Percentiles rank a stretch among this genome's conserved stretches.
These are phyloP conservation scores for Ophiosphaerella korrae DNA, from an alignment of 2,329 filamentous ascomycete genomes.

Conservation along the genomic window DNA sequence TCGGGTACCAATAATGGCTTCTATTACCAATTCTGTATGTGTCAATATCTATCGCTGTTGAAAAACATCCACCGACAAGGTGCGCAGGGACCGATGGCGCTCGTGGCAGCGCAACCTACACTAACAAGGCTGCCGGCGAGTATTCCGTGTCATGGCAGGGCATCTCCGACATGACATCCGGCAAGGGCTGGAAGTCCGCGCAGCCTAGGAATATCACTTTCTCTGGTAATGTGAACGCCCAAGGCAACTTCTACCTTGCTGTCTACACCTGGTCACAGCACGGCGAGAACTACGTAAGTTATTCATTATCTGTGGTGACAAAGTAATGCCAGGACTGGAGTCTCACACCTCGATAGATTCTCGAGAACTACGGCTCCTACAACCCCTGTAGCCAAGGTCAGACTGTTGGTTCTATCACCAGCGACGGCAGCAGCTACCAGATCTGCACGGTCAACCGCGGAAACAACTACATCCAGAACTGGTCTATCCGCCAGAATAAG, in stretches of 20 bases:
- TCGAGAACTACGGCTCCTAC: not conserved
- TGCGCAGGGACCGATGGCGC: not conserved
- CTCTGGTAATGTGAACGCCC: not conserved
- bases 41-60: too few species aligned
- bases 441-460: not conserved
- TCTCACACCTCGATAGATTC: not conserved
- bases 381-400: not conserved
- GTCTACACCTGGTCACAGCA: not conserved
- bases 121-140: not conserved
- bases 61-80: not conserved
- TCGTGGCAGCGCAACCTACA: not conserved
- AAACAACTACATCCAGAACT: constrained; percentile 1
- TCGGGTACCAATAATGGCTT: not conserved
- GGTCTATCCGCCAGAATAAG: not conserved
- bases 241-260: not conserved
- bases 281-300: not conserved
- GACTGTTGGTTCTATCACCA: not conserved
- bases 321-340: too few species aligned
- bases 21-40: not conserved
- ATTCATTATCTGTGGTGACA: not conserved
- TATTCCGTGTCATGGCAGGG: not conserved
- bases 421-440: not conserved
- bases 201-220: not conserved
- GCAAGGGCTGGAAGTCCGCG: not conserved
- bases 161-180: not conserved